Percentiles rank a stretch among this genome's conserved stretches.
phyloP scores from a whole-genome alignment of 306 rosid species.

The Arachis stenosperma region DNA sequence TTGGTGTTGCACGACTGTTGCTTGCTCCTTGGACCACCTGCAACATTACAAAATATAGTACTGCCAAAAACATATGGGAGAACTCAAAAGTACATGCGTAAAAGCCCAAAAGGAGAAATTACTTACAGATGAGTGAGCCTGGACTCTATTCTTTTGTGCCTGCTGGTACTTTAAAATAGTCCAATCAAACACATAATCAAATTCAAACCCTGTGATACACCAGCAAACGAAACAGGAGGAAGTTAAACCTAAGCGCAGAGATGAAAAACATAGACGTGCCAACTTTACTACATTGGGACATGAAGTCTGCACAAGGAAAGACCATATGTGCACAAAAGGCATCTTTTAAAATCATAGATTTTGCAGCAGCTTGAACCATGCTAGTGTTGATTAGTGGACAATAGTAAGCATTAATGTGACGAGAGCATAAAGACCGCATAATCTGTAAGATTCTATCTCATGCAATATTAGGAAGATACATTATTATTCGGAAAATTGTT shows the following conservation, averaged over 20 bases:
- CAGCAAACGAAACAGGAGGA: constrained; percentile 16
- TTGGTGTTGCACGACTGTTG: constrained; percentile 57
- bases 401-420: not conserved
- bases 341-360: constrained; percentile 3
- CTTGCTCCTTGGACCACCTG: constrained; percentile 71
- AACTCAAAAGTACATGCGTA: not conserved
- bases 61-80: constrained; percentile 30
- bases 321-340: not conserved
- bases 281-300: constrained; percentile 28
- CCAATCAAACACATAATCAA: constrained; percentile 91
- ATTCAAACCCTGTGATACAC: constrained; percentile 70
- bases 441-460: not conserved
- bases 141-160: constrained; percentile 72
- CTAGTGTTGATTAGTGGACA: constrained; percentile 8
- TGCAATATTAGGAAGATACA: constrained; percentile 2
- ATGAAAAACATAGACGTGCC: constrained; percentile 5
- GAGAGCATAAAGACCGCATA: constrained; percentile 14
- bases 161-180: constrained; percentile 87
- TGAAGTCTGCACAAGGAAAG: constrained; percentile 1
- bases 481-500: constrained; percentile 2
- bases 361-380: constrained; percentile 9
- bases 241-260: constrained; percentile 6
- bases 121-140: constrained; percentile 64
- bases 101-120: constrained; percentile 29
- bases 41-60: constrained; percentile 39